Percentiles rank a stretch among this genome's conserved stretches.
Conservation (phyloP, 352 stramenopile species). For the Halophytophthora batemanensis region DNA sequence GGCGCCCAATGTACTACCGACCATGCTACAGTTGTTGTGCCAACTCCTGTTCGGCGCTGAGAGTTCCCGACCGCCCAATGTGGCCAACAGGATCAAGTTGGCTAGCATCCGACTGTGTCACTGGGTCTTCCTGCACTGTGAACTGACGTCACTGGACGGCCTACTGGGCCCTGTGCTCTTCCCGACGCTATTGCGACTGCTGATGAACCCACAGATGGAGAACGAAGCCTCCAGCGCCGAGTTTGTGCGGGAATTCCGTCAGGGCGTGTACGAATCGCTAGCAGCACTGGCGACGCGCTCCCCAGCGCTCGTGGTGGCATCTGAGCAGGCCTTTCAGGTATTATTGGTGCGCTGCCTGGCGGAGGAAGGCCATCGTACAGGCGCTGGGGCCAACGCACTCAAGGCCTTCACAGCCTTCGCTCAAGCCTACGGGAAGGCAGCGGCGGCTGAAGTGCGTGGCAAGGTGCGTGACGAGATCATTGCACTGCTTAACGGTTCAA, state of each 20-base stretch:
- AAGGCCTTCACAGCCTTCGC: conserved; percentile 59
- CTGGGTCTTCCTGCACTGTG: conserved; percentile 56
- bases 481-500: conserved; percentile 48
- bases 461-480: conserved; percentile 54
- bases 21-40: conserved; percentile 71
- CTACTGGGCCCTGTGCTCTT: conserved; percentile 68
- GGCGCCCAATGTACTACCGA: conserved; percentile 52
- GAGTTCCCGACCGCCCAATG: conserved; percentile 35
- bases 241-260: conserved; percentile 53
- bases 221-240: conserved; percentile 35
- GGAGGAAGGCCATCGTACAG: conserved; percentile 46
- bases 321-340: conserved; percentile 73
- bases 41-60: conserved; percentile 76
- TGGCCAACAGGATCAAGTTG: conserved; percentile 65
- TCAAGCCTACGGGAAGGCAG: conserved; percentile 33
- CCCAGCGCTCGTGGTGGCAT: conserved; percentile 40
- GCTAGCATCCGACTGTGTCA: conserved; percentile 51
- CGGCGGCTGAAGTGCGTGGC: conserved; percentile 18
- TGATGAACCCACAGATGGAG: conserved; percentile 64
- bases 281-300: conserved; percentile 37
- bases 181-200: conserved; percentile 54
- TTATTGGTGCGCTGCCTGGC: conserved; percentile 59
- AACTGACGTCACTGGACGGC: conserved; percentile 34
- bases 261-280: conserved; percentile 63
- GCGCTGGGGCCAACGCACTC: conserved; percentile 53